phyloP scores from a whole-genome alignment of 2,329 filamentous ascomycete genomes.

The Aureobasidium sp. region DNA sequence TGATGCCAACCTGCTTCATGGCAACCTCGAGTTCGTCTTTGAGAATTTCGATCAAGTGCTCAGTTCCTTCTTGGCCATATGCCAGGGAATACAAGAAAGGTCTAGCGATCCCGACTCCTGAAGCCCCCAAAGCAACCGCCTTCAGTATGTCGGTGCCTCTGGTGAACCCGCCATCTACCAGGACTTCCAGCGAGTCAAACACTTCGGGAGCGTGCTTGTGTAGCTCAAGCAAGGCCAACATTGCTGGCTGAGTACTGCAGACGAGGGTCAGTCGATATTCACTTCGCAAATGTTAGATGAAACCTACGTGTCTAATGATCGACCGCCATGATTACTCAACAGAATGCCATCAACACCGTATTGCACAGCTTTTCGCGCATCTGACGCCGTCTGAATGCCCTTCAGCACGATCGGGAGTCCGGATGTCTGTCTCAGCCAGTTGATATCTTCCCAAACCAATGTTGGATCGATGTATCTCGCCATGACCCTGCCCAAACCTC shows the following conservation, averaged over 20 bases:
- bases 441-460: constrained; percentile 47
- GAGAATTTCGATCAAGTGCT: too few relatives aligned
- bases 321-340: constrained; percentile 46
- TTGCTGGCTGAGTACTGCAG: too few relatives aligned
- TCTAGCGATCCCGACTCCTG: too few relatives aligned
- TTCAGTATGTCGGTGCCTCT: constrained; percentile 45
- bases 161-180: constrained; percentile 45
- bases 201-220: constrained; percentile 34
- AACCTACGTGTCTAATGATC: constrained; percentile 17
- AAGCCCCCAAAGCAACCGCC: constrained; percentile 45
- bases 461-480: too few relatives aligned
- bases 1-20: too few relatives aligned
- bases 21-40: too few relatives aligned
- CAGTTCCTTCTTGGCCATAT: too few relatives aligned
- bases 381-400: constrained; percentile 46
- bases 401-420: constrained; percentile 57
- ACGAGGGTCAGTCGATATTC: too few relatives aligned
- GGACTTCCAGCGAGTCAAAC: constrained; percentile 36
- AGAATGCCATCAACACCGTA: constrained; percentile 42
- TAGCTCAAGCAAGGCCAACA: too few relatives aligned
- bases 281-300: too few relatives aligned
- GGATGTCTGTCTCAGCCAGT: constrained; percentile 51
- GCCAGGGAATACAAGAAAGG: constrained; percentile 50
- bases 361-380: constrained; percentile 39
- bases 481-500: too few relatives aligned